phyloP scores from a whole-genome alignment of 768 basidiomycete species.

The Termitomyces eurrhizus region DNA sequence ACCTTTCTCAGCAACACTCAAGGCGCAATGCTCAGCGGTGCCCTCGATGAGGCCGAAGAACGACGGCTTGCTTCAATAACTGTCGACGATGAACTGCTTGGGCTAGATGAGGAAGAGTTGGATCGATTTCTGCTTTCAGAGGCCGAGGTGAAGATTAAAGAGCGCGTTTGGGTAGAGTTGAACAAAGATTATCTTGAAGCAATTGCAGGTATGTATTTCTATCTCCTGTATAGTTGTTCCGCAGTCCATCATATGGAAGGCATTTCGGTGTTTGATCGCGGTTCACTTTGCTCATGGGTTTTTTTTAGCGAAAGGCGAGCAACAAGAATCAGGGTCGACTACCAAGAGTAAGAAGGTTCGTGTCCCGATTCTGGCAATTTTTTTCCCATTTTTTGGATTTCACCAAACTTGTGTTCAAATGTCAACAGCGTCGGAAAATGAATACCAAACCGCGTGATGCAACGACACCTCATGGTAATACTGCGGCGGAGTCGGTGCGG shows the following conservation, averaged over 20 bases:
- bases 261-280: slow-evolving; percentile 3
- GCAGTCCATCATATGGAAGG: background rate
- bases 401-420: background rate
- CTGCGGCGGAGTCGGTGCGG: slow-evolving; percentile 73
- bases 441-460: slow-evolving; percentile 65
- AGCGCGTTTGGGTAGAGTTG: slow-evolving; percentile 91
- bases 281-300: slow-evolving; percentile 39
- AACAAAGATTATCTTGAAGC: slow-evolving; percentile 90
- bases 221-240: background rate
- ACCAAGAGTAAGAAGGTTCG: slow-evolving; percentile 78
- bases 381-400: slow-evolving; percentile 6
- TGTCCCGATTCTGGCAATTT: slow-evolving; percentile 34
- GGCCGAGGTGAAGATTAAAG: slow-evolving; percentile 81
- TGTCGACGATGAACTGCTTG: slow-evolving; percentile 60
- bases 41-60: slow-evolving; percentile 66
- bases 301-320: slow-evolving; percentile 65
- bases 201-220: slow-evolving; percentile 62
- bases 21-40: slow-evolving; percentile 53
- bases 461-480: slow-evolving; percentile 61
- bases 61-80: slow-evolving; percentile 51
- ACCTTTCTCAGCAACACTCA: slow-evolving; percentile 60
- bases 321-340: slow-evolving; percentile 34
- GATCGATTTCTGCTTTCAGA: slow-evolving; percentile 74
- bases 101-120: slow-evolving; percentile 89
- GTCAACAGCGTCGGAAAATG: slow-evolving; percentile 63